A percentile compares a stretch with the other conserved stretches of the same genome.
These are phyloP conservation scores for Cryptococcus neoformans DNA, from an alignment of 1,284 basidiomycete species.

Conservation along the genomic window DNA sequence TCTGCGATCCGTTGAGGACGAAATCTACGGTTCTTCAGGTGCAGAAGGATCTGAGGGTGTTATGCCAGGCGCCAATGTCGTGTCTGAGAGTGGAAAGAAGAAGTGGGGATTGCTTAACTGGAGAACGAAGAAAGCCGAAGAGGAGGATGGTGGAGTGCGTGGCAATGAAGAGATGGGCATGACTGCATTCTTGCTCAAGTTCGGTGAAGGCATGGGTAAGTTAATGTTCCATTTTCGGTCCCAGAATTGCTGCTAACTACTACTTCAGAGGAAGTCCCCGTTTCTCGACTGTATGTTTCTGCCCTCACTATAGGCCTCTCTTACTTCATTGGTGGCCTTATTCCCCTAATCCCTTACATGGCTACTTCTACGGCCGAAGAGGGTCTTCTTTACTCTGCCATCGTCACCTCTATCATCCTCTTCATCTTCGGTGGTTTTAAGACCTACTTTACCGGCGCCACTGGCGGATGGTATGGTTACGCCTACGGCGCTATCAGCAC, in stretches of 20 bases:
- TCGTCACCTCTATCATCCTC: constrained; percentile 78
- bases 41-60: constrained; percentile 24
- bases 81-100: constrained; percentile 11
- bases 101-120: constrained; percentile 16
- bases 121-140: constrained; percentile 16
- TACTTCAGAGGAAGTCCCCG: constrained; percentile 71
- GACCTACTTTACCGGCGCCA: constrained; percentile 80
- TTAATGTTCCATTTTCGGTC: constrained; percentile 9
- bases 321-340: constrained; percentile 69
- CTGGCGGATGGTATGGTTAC: constrained; percentile 57
- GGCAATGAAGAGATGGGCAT: constrained; percentile 77
- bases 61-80: constrained; percentile 48
- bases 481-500: constrained; percentile 86
- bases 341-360: constrained; percentile 89
- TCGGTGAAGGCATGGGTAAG: constrained; percentile 80
- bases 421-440: constrained; percentile 87
- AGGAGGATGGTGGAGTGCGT: constrained; percentile 48
- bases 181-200: constrained; percentile 88
- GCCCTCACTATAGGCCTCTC: constrained; percentile 92
- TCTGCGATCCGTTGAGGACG: constrained; percentile 63
- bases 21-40: constrained; percentile 22
- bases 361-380: constrained; percentile 59
- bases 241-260: neutral
- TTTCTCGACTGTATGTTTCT: constrained; percentile 67
- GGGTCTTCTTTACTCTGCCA: constrained; percentile 45